Percentiles rank a stretch among this genome's conserved stretches.
phyloP scores from a whole-genome alignment of 2,329 filamentous ascomycete genomes.

The Botrytis elliptica region DNA sequence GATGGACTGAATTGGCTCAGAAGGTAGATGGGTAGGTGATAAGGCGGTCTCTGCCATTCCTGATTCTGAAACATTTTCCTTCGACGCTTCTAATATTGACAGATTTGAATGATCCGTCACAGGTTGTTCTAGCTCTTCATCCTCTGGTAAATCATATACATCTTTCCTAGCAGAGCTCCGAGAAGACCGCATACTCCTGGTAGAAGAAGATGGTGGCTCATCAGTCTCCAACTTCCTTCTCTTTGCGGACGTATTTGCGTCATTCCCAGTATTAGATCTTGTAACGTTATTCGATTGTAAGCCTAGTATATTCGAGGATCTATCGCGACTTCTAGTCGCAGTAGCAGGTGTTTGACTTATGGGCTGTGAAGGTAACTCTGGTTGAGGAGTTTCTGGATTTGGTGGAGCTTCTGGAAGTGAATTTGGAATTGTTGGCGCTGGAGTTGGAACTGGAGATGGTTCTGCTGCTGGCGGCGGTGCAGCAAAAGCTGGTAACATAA shows the following conservation, averaged over 20 bases:
- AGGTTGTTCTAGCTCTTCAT: constrained; percentile 22
- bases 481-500: constrained; percentile 46
- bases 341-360: constrained; percentile 29
- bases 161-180: constrained; percentile 29
- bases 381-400: constrained; percentile 23
- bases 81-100: too few relatives aligned
- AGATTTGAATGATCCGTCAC: not conserved
- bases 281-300: constrained; percentile 12
- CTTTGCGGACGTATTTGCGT: constrained; percentile 40
- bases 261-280: constrained; percentile 28
- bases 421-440: constrained; percentile 17
- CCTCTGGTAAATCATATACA: constrained; percentile 30
- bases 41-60: not conserved
- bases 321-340: constrained; percentile 16
- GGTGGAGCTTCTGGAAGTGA: constrained; percentile 5
- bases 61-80: not conserved
- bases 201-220: constrained; percentile 27
- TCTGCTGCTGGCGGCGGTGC: constrained; percentile 21
- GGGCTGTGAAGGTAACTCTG: constrained; percentile 25
- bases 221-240: constrained; percentile 36
- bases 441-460: constrained; percentile 1
- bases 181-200: constrained; percentile 33
- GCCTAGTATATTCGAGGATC: constrained; percentile 1
- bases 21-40: not conserved
- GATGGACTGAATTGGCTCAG: constrained; percentile 9